Base-by-base conservation (phyloP, 2,329 filamentous ascomycete genomes). In the Colletotrichum sp. region DNA sequence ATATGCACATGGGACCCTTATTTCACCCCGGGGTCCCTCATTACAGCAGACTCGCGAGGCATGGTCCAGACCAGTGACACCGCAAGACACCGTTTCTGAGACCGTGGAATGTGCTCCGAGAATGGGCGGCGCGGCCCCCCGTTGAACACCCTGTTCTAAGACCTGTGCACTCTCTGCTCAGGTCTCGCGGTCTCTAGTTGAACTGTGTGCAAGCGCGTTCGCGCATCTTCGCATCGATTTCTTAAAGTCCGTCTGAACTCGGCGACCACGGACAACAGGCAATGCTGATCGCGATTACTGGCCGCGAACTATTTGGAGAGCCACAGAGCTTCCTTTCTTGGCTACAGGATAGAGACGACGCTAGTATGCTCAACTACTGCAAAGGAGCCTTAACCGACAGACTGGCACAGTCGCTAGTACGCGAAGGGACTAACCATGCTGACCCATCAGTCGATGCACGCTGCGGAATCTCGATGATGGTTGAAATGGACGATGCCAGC, bases 321-420 rank as follows among this genome's bases (percentile, higher is more conserved):
- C 32, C 32, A 34, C 32, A 34, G 32, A 34, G 13, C 26, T 28
- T 64, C 7, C 15, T 12, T 26, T 16, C 44, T 44, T 44, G 30
- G 39, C 57, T 21, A 13, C 16, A 60, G 69, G 59, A 36, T 34
- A 71, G n/a, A 44, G 30, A 39, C 59, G 24, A 15, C n/a, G 18
- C 52, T 49, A 68, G 52, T 24, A 8, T 7, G 36, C 16, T 15
- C 30, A 60, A 13, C 72, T 66, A 69, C 15, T 49, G 55, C 39
- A 34, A 59, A 64, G 26, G 64, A 55, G 59, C 70, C 64, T 36
- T 44, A 76, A 69, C 70, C 64, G 70, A 72, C 59, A 59, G 70
- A 15, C 44, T 69, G 70, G 73, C 64, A 64, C 44, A 16, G 70
- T 65, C 57, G 57, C 70, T 52, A 69, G 70, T 49, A 34, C 57